Conservation (phyloP, 306 rosid genomes). For the Macrotyloma uniflorum region DNA sequence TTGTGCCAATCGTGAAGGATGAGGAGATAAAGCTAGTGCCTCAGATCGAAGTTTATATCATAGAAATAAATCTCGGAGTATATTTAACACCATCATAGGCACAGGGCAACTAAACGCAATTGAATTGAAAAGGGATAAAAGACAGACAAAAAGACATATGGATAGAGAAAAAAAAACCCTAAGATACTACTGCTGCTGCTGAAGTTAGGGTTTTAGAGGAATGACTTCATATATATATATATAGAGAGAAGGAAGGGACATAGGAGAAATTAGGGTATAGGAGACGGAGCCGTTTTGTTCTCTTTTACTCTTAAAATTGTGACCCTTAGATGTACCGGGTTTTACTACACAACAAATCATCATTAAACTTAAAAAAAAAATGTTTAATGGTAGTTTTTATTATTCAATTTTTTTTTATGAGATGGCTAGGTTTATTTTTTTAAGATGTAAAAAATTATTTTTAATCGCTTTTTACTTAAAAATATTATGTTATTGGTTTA, state of each 20-base stretch:
- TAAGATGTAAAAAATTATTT: too few relatives aligned
- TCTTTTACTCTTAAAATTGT: background rate
- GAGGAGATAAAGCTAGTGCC: conserved; percentile 42
- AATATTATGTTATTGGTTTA: too few relatives aligned
- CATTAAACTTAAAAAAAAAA: too few relatives aligned
- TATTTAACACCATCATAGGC: conserved; percentile 79
- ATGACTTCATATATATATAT: conserved; percentile 2
- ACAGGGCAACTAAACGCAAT: background rate
- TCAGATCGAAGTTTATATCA: conserved; percentile 60
- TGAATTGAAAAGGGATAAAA: too few relatives aligned
- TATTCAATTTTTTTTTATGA: too few relatives aligned
- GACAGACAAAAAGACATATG: rapidly evolving
- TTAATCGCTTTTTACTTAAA: too few relatives aligned
- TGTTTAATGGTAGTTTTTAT: too few relatives aligned
- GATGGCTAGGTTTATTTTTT: too few relatives aligned
- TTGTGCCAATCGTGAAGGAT: too few relatives aligned
- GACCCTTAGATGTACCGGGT: background rate
- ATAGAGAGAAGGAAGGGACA: background rate
- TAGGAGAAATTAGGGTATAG: conserved; percentile 27
- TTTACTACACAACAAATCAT: background rate
- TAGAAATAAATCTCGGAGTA: conserved; percentile 68
- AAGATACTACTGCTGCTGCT: background rate
- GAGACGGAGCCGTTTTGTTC: background rate
- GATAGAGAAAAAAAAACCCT: background rate
- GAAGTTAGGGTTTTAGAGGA: background rate